Percentiles rank a stretch among this genome's conserved stretches.
These are phyloP conservation scores for Draba incana DNA, from an alignment of 345 rosid species.

Conservation along the genomic window DNA sequence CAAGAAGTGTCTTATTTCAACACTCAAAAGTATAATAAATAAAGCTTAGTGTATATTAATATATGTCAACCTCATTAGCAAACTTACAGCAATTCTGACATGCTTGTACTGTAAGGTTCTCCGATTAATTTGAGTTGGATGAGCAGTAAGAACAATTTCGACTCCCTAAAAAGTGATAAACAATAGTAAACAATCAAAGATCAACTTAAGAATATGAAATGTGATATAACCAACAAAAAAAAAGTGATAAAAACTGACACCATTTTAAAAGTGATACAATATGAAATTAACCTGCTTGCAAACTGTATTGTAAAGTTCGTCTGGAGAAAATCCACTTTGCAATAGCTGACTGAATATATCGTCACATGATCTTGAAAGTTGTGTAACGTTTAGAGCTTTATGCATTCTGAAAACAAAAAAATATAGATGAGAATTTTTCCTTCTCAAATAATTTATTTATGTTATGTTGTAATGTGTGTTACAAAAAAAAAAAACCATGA, in stretches of 20 bases:
- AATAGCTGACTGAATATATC: conserved; percentile 81
- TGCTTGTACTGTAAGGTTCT: conserved; percentile 96
- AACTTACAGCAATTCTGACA: conserved; percentile 86
- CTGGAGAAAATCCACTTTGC: conserved; percentile 77
- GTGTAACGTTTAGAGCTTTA: conserved; percentile 54
- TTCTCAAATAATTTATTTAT: not conserved
- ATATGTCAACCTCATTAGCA: conserved; percentile 18
- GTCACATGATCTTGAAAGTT: conserved; percentile 86
- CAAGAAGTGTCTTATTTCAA: conserved; percentile 32
- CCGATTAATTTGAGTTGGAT: conserved; percentile 96
- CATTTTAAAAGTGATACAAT: not conserved
- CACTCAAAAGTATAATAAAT: conserved; percentile 14
- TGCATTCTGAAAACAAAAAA: conserved; percentile 59
- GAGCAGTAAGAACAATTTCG: conserved; percentile 98
- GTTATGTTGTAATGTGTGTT: not conserved
- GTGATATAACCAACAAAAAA: not conserved
- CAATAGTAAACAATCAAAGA: not conserved
- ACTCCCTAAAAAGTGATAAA: conserved; percentile 61
- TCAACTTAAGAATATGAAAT: not conserved
- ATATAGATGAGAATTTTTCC: not conserved
- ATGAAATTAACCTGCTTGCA: conserved; percentile 78
- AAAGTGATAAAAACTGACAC: not conserved
- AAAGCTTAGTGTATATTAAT: conserved; percentile 13
- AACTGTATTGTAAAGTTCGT: conserved; percentile 73
- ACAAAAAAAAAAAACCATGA: conserved; percentile 20